Evolutionary conservation across 2,329 filamentous ascomycete genomes (phyloP), one percentile per base, ranked within the genome.

Genomic region (Clonostachys rhizophaga): DNA sequence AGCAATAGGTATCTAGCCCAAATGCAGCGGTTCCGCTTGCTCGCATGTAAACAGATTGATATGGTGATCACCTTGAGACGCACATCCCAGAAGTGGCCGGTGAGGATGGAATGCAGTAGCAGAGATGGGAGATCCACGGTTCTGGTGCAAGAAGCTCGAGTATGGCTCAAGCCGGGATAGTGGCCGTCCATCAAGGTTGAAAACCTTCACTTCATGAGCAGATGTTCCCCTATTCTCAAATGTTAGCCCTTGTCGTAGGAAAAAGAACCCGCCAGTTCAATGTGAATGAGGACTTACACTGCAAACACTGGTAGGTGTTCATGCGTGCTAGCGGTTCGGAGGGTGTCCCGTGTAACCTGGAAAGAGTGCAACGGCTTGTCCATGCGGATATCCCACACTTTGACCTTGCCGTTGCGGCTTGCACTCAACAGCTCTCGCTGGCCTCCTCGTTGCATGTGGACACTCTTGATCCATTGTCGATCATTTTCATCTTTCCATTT

Each of bases 261-360:
- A 20, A 14, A 37, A 41, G 33, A 43, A 49, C 16, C 42, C 30
- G 36, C 40, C 44, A 20, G 50, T 24, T 35, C n/a, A 20, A 39
- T 45, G 18, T n/a, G 14, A 18, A 17, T 18, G 35, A 30, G 42
- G 39, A 83, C 86, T 77, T 84, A 91, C 87, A 91, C 83, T 56
- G 90, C 90, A 72, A 99, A 96, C 12, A 99, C 91, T 24, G 94
- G 94, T 46, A 95, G 82, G 67, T 99, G 94, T 67, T 99, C 94
- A 65, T 99, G 94, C 40, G 94, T 91, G 63, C 88, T 94, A 48
- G 95, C 79, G 16, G 89, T 95, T 47, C 91, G 83, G 50, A 96
- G 76, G 9, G 86, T 87, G 58, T 91, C 84, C 50, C 79, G 83
- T 4, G 89, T 92, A 7, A 87, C 84, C 60, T 83, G 78, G 58